Base-by-base conservation (phyloP, 169 alveolate genomes). In the Cryptosporidium muris region DNA sequence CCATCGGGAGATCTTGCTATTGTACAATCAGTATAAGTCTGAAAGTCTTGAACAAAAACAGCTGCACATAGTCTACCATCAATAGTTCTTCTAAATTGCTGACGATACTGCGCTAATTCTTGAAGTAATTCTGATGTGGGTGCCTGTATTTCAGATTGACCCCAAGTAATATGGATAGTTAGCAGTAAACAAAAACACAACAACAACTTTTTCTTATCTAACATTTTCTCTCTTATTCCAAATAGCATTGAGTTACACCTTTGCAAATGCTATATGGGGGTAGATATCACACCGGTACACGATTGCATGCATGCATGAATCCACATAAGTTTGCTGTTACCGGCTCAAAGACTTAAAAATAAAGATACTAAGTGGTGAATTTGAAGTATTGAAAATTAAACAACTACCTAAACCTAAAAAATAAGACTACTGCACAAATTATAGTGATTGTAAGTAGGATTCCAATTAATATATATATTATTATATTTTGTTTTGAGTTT, bases 11-110 rank as follows among this genome's bases (percentile, higher is more conserved):
- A 92, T n/a, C 91, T 89, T 42, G 95, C 94, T 38, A 63, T 89
- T 25, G 97, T 92, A 65, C 97, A 94, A 82, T 94, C 96, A 2
- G 97, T 94, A 89, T 92, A 94, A 2, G 94, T 93, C 56, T 94
- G 97, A 64, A 92, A 94, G 51, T 92, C 93, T 80, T 93, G 95
- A 14, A 94, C 94, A 48, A 94, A 94, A 2, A 96, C 97, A 8
- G 97, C 94, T 4, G 97, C 95, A 56, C 97, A 94, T 14, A 94
- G 91, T 47, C 95, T 67, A 5, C 97, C 97, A 53, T 94, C 97
- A 37, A 91, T 81, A n/a, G 97, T 94, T 52, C 93, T 92, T 14
- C 97, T 56, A 42, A 92, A 90, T 42, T 92, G 91, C 43, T 92
- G 93, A 34, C 97, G 90, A 64, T 92, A 94, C 60, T 94, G 95